Conservation (phyloP, 495 filamentous ascomycete species). For the Bacidia gigantensis region DNA sequence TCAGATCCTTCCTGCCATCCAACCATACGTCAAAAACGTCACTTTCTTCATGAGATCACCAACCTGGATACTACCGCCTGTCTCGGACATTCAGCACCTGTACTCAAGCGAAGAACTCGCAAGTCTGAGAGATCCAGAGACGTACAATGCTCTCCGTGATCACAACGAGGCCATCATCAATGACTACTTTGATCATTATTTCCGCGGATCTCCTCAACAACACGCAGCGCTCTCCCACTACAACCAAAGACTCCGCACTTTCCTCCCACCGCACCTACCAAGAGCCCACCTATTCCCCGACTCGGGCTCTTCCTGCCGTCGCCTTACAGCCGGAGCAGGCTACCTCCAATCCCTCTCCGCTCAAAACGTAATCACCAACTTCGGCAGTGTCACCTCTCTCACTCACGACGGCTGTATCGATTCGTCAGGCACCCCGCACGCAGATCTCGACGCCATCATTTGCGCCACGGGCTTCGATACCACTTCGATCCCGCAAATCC, state of each 20-base stretch:
- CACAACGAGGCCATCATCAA: slow-evolving; percentile 37
- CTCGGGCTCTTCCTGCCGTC: slow-evolving; percentile 35
- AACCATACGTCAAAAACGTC: slow-evolving; percentile 36
- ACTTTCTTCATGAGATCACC: slow-evolving; percentile 30
- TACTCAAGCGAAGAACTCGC: slow-evolving; percentile 34
- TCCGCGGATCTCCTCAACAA: slow-evolving; percentile 28
- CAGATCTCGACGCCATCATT: slow-evolving; percentile 29
- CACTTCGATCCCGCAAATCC: slow-evolving; percentile 34
- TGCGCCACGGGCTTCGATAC: slow-evolving; percentile 43
- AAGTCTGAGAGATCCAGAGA: slow-evolving; percentile 28
- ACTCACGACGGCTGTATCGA: slow-evolving; percentile 31
- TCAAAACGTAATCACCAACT: slow-evolving; percentile 34
- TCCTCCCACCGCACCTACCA: slow-evolving; percentile 21
- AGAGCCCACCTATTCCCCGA: slow-evolving; percentile 33
- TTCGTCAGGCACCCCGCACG: slow-evolving; percentile 33
- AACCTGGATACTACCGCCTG: slow-evolving; percentile 31
- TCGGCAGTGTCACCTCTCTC: slow-evolving; percentile 29
- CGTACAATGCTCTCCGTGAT: slow-evolving; percentile 32
- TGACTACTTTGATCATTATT: slow-evolving; percentile 28
- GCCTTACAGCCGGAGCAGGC: slow-evolving; percentile 36
- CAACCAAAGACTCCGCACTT: slow-evolving; percentile 29
- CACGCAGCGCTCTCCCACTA: slow-evolving; percentile 24
- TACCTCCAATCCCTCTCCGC: slow-evolving; percentile 36
- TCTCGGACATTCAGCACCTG: slow-evolving; percentile 16
- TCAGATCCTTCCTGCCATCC: slow-evolving; percentile 49